Base-by-base conservation (phyloP, 139 green algal genomes). In the Coccomyxa sp. region DNA sequence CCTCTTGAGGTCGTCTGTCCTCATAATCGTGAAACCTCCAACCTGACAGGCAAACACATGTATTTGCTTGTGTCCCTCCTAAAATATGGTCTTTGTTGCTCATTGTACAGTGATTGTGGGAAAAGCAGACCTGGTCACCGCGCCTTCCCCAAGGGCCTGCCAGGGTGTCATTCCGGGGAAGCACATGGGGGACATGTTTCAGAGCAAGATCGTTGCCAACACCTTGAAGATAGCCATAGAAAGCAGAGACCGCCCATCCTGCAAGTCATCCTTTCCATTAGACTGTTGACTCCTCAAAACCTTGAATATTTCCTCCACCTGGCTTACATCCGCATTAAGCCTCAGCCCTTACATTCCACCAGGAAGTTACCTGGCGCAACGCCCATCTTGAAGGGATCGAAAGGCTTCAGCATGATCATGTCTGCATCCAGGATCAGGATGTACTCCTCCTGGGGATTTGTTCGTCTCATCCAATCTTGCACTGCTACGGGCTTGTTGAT, bases 11-110 rank as follows among this genome's bases (percentile, higher is more conserved):
- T 98, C 95, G 31, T 93, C 87, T 0, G 79, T 83, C 28, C 93
- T 87, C 79, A 98, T 93, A 45, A 98, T 87, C 51, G 92, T 95
- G 85, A 96, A 97, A 13, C 92, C 94, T 10, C 95, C 95, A 13
- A 96, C 94, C 85, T 89, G 84, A 16, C 13, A 51, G 3, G 27
- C 18, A 11, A n/a, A 81, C 1, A 45, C 28, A 45, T 51, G 74
- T 45, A 10, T 79, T 32, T 79, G 77, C 32, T 31, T 67, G 18
- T 66, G 0, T 51, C 38, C 38, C 38, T 51, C 38, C 38, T 51
- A 51, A 51, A 7, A 51, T 51, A 7, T 51, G 38, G 38, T 51
- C 38, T 51, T 51, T 11, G 38, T 51, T 51, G 38, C 38, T 51
- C 38, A 51, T 51, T 51, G 38, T 51, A 51, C 7, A 7, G 38